Evolutionary conservation across 257 asterid species (phyloP).

Genomic region (Capsicum pubescens): DNA sequence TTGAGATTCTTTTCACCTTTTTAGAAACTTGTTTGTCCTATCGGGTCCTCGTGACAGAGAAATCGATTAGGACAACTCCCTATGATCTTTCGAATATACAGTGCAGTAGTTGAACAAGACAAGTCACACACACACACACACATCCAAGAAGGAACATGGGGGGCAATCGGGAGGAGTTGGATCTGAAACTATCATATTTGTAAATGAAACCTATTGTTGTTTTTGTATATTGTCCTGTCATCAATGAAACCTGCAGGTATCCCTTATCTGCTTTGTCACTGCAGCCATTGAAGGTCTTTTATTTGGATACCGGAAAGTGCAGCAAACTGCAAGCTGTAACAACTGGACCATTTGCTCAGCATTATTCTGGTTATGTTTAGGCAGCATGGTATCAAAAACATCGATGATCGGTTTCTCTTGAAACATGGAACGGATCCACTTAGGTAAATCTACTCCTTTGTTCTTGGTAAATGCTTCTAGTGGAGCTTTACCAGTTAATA

Average conservation of each 20-base stretch:
- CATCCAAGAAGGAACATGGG: background rate
- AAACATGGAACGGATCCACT: slow-evolving; percentile 39
- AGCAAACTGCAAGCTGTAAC: slow-evolving; percentile 44
- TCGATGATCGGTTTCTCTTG: slow-evolving; percentile 37
- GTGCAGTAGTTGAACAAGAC: background rate
- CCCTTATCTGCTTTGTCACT: slow-evolving; percentile 33
- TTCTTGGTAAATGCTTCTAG: background rate
- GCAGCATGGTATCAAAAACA: slow-evolving; percentile 37
- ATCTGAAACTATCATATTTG: background rate
- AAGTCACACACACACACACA: background rate
- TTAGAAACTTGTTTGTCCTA: background rate
- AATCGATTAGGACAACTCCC: background rate
- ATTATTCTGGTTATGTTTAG: background rate
- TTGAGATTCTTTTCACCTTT: background rate
- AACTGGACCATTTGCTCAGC: slow-evolving; percentile 46
- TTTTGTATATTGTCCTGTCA: background rate
- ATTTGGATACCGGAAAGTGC: slow-evolving; percentile 40
- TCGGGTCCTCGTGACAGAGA: background rate
- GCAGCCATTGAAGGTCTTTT: slow-evolving; percentile 43
- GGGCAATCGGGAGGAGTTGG: background rate
- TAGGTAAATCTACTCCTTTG: slow-evolving; percentile 35
- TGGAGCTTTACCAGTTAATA: slow-evolving; percentile 42
- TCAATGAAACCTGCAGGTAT: slow-evolving; percentile 29
- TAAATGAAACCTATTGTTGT: too few relatives aligned
- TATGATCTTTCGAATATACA: background rate